Evolutionary conservation across 78 protist genomes (phyloP).

Genomic region (Dictyostelium brefeldianum): DNA sequence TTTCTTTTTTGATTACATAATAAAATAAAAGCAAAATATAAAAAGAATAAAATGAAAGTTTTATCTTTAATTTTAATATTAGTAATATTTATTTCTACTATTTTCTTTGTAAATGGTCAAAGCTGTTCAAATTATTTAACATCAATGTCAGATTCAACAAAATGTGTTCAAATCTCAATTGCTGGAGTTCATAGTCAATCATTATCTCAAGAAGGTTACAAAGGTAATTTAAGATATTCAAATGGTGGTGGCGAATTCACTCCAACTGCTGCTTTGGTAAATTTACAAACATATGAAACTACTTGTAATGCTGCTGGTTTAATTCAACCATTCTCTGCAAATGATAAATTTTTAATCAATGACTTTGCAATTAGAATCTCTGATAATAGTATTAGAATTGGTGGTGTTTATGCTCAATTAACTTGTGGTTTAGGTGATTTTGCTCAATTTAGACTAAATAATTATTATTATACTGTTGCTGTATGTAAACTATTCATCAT

Average conservation of each 20-base stretch:
- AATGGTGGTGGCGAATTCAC: background rate
- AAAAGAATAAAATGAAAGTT: background rate
- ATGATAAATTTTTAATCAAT: background rate
- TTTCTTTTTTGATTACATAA: too few relatives aligned
- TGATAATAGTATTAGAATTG: background rate
- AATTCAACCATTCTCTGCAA: constrained; percentile 20
- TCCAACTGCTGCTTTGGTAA: background rate
- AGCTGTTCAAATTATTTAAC: background rate
- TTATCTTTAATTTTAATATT: background rate
- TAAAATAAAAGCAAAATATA: background rate
- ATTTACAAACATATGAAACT: constrained; percentile 38
- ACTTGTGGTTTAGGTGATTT: background rate
- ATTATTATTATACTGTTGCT: background rate
- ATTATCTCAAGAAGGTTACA: constrained; percentile 8
- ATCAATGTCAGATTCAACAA: background rate
- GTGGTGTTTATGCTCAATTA: background rate
- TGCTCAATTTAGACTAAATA: background rate
- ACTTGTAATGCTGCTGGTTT: background rate
- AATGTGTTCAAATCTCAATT: background rate
- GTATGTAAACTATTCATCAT: too few relatives aligned
- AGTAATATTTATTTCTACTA: background rate
- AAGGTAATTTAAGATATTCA: background rate
- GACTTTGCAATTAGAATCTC: background rate
- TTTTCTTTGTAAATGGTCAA: background rate
- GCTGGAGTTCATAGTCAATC: constrained; percentile 24